Conservation (phyloP, 1,139 yeast species). For the Suhomyces bolitotheri region DNA sequence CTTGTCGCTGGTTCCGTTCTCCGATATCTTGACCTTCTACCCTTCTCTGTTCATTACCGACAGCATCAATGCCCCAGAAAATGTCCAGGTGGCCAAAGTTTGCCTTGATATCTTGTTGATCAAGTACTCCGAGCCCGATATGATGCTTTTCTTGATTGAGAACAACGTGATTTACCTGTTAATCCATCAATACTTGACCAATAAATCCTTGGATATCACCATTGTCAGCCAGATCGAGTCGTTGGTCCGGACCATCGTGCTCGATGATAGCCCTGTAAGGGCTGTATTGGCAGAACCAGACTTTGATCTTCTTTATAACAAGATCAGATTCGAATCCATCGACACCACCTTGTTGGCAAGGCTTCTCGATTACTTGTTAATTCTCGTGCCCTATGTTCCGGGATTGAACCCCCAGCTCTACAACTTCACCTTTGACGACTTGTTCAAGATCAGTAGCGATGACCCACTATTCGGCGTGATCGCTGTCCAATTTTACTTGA, state of each 20-base stretch:
- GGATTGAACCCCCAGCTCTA: conserved; percentile 15
- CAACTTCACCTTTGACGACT: conserved; percentile 16
- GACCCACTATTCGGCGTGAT: conserved; percentile 31
- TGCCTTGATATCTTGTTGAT: conserved; percentile 23
- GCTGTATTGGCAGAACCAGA: conserved; percentile 12
- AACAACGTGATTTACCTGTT: conserved; percentile 13
- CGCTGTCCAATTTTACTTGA: conserved; percentile 31
- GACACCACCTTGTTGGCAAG: conserved; percentile 21
- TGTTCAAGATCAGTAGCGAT: conserved; percentile 15
- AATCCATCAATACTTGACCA: conserved; percentile 13
- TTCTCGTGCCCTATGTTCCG: conserved; percentile 18
- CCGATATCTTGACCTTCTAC: conserved; percentile 22
- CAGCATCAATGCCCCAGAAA: conserved; percentile 9
- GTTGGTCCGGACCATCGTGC: conserved; percentile 13
- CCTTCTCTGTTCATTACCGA: conserved; percentile 24
- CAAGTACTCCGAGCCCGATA: conserved; percentile 20
- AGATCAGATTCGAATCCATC: conserved; percentile 5
- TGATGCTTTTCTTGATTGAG: conserved; percentile 18
- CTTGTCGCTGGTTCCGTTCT: conserved; percentile 20
- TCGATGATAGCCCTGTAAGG: conserved; percentile 9
- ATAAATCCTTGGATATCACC: conserved; percentile 11
- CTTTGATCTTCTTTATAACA: conserved; percentile 9
- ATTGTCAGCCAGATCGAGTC: conserved; percentile 24
- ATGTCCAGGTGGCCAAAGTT: conserved; percentile 14
- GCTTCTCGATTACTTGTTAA: conserved; percentile 25